phyloP scores from a whole-genome alignment of 2,329 filamentous ascomycete species.

The Bipolaris gigantea region DNA sequence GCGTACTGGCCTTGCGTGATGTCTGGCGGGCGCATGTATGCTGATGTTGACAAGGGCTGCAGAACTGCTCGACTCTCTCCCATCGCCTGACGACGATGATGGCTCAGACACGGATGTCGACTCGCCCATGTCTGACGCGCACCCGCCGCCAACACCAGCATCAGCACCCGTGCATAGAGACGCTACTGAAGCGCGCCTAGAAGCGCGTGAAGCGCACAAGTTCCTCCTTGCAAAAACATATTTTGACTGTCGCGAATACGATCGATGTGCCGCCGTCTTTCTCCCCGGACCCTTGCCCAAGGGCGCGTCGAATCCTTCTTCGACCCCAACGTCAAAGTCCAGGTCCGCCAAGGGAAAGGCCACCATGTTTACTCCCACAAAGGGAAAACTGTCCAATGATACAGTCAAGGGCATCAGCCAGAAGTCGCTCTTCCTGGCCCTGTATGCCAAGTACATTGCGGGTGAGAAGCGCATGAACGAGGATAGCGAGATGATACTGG shows the following conservation, averaged over 20 bases:
- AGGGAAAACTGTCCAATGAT: slow-evolving; percentile 35
- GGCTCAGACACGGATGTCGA: slow-evolving; percentile 62
- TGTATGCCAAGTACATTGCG: slow-evolving; percentile 90
- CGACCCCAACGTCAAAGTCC: slow-evolving; percentile 37
- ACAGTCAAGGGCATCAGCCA: slow-evolving; percentile 68
- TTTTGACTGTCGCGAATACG: slow-evolving; percentile 93
- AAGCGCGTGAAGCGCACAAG: slow-evolving; percentile 76
- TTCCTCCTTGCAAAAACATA: slow-evolving; percentile 91
- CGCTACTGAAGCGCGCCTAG: slow-evolving; percentile 71
- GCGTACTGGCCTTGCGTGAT: slow-evolving; percentile 10
- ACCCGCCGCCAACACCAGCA: slow-evolving; percentile 49
- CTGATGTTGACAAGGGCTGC: slow-evolving; percentile 70
- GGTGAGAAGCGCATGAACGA: slow-evolving; percentile 97
- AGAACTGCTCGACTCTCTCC: slow-evolving; percentile 85
- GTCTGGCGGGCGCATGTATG: slow-evolving; percentile 7
- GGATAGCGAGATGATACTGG: slow-evolving; percentile 95
- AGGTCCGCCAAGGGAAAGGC: slow-evolving; percentile 62
- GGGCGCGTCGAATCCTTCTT: slow-evolving; percentile 59
- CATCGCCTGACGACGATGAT: slow-evolving; percentile 58
- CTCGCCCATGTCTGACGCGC: slow-evolving; percentile 59
- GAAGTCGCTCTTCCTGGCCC: slow-evolving; percentile 85
- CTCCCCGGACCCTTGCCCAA: slow-evolving; percentile 78
- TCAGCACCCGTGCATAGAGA: slow-evolving; percentile 60
- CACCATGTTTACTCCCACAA: slow-evolving; percentile 46
- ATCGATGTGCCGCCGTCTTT: slow-evolving; percentile 88